Percentiles rank a stretch among this genome's conserved stretches.
Evolutionary conservation across 768 basidiomycete genomes (phyloP).

Genomic region (Agrocybe praecox): DNA sequence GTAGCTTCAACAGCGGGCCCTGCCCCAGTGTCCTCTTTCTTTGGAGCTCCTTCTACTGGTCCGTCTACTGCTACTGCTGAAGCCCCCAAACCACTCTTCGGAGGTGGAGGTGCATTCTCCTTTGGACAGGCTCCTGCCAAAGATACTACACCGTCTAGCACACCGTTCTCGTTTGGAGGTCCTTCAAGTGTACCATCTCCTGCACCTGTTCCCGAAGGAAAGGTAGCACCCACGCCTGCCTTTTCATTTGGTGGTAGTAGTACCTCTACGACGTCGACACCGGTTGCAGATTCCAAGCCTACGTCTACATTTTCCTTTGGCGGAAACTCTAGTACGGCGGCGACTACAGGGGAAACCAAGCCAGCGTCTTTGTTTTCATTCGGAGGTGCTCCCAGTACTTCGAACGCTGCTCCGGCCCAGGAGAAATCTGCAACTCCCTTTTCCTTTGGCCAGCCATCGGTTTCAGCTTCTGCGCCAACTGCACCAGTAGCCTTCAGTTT

Average conservation of each 20-base stretch:
- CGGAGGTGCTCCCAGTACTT: conserved; percentile 36
- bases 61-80: conserved; percentile 26
- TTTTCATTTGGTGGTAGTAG: neutral
- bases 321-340: neutral
- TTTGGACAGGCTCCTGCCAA: conserved; percentile 12
- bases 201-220: neutral
- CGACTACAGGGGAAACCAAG: conserved; percentile 7
- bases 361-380: conserved; percentile 43
- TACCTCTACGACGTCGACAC: neutral
- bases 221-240: neutral
- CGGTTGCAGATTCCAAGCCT: conserved; percentile 3
- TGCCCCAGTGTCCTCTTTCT: conserved; percentile 12
- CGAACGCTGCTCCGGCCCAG: conserved; percentile 22
- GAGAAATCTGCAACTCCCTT: conserved; percentile 31
- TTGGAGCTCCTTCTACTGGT: conserved; percentile 4
- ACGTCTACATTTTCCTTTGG: conserved; percentile 1
- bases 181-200: neutral
- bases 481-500: conserved; percentile 49
- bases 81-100: conserved; percentile 45
- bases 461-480: conserved; percentile 23
- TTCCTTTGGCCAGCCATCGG: conserved; percentile 40
- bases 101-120: conserved; percentile 18
- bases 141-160: conserved; percentile 5
- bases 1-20: conserved; percentile 11
- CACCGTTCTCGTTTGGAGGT: conserved; percentile 10